Conservation (phyloP, 176 grass and related monocot genomes). For the Oryza australiensis region DNA sequence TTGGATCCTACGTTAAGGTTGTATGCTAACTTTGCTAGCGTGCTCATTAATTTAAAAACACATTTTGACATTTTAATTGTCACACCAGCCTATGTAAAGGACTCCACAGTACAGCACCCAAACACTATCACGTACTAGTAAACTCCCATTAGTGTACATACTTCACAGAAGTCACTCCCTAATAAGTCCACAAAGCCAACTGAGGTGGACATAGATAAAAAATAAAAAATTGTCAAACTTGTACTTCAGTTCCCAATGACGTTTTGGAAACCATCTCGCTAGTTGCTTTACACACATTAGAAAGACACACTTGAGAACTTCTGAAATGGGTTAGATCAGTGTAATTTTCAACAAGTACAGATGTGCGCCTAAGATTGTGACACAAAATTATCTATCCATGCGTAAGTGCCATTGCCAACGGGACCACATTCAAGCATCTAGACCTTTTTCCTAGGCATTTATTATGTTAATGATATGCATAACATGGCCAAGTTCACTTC, state of each 20-base stretch:
- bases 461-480: slow-evolving; percentile 10
- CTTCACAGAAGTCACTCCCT: background rate
- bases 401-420: background rate
- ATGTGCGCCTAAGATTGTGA: slow-evolving; percentile 23
- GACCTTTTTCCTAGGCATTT: slow-evolving; percentile 10
- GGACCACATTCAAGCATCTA: background rate
- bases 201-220: no score
- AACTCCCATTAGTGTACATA: background rate
- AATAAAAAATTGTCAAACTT: no score
- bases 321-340: slow-evolving; percentile 19
- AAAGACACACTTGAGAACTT: background rate
- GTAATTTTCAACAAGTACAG: slow-evolving; percentile 30
- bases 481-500: background rate
- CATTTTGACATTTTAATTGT: background rate
- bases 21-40: background rate
- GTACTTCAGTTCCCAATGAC: background rate
- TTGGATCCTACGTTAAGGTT: background rate
- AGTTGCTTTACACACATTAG: background rate
- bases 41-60: background rate
- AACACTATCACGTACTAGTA: slow-evolving; percentile 1
- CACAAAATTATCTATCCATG: background rate
- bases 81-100: background rate
- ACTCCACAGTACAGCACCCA: background rate
- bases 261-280: background rate
- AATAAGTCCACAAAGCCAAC: background rate